Evolutionary conservation across 768 basidiomycete species (phyloP).

Genomic region (Tulasnella sp.): DNA sequence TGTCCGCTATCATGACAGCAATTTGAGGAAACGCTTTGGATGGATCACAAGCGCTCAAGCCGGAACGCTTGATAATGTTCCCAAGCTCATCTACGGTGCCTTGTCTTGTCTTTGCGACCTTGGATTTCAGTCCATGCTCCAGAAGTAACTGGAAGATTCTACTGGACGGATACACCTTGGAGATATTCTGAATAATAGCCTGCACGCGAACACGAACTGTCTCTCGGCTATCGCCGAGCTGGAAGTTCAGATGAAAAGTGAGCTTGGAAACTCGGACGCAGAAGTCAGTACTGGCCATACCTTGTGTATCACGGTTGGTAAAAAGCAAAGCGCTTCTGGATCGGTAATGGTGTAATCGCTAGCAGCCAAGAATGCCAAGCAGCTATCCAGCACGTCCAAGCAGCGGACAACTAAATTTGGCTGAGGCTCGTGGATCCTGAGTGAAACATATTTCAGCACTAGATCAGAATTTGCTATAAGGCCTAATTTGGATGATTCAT

Average conservation of each 20-base stretch:
- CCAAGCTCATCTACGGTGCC: constrained; percentile 75
- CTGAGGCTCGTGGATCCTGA: constrained; percentile 81
- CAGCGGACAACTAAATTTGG: constrained; percentile 80
- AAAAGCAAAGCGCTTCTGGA: constrained; percentile 71
- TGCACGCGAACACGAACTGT: constrained; percentile 66
- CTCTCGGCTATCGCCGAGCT: constrained; percentile 92
- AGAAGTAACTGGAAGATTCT: constrained; percentile 78
- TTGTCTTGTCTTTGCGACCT: constrained; percentile 84
- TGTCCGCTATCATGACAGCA: constrained; percentile 72
- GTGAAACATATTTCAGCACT: constrained; percentile 82
- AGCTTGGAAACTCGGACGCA: background rate
- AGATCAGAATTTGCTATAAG: constrained; percentile 84
- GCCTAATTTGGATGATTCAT: constrained; percentile 42
- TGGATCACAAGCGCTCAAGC: constrained; percentile 70
- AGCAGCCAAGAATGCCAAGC: constrained; percentile 60
- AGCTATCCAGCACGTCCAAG: constrained; percentile 70
- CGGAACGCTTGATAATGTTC: constrained; percentile 63
- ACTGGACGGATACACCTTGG: constrained; percentile 87
- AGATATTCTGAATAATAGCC: constrained; percentile 69
- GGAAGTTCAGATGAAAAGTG: constrained; percentile 13
- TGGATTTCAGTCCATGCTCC: constrained; percentile 78
- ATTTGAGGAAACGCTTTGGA: constrained; percentile 64
- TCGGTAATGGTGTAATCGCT: constrained; percentile 72
- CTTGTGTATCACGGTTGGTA: constrained; percentile 83
- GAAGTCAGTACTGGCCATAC: constrained; percentile 29